Conservation (phyloP, 208 protist species). For the Trichomonas vaginalis region DNA sequence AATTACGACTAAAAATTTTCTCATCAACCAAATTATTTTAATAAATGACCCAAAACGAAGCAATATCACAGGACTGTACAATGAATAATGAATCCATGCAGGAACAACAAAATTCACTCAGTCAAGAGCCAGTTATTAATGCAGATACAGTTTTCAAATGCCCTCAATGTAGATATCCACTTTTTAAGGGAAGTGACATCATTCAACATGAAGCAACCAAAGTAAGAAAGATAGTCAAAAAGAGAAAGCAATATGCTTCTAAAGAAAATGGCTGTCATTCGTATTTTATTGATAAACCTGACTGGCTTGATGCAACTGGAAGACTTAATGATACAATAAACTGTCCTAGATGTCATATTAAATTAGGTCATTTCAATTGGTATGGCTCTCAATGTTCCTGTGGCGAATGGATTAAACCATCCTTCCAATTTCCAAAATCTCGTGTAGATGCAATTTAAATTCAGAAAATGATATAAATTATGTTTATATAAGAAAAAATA, state of each 20-base stretch:
- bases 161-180: not conserved
- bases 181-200: not conserved
- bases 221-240: not conserved
- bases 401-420: not conserved
- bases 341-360: not conserved
- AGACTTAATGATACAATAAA: not conserved
- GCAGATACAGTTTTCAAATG: too few species aligned
- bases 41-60: too few species aligned
- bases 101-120: too few species aligned
- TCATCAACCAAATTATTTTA: too few species aligned
- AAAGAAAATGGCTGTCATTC: not conserved
- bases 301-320: not conserved
- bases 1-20: too few species aligned
- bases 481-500: too few species aligned
- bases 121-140: too few species aligned
- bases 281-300: not conserved
- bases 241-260: not conserved
- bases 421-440: not conserved
- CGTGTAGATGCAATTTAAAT: not conserved
- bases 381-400: not conserved
- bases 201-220: not conserved
- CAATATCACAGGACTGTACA: too few species aligned
- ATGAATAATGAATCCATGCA: too few species aligned
- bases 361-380: not conserved
- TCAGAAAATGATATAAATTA: too few species aligned